Conservation (phyloP, 108 stramenopile genomes). For the Craspedostauros australis region DNA sequence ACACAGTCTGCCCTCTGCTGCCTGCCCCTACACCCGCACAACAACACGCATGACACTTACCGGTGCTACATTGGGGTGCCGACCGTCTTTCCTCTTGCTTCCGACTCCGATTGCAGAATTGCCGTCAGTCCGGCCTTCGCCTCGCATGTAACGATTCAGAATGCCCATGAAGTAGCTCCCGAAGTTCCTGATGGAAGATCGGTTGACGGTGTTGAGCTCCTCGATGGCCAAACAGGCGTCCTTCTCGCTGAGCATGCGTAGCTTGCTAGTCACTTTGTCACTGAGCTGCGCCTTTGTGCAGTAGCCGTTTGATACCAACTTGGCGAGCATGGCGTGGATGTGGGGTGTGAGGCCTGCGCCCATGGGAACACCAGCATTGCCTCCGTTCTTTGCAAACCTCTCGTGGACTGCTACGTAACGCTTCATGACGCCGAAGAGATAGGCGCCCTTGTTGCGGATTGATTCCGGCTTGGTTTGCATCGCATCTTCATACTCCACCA, state of each 20-base stretch:
- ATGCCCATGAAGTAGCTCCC: conserved; percentile 79
- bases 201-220: conserved; percentile 49
- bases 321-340: conserved; percentile 44
- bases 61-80: too few species aligned
- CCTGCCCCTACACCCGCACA: too few species aligned
- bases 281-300: conserved; percentile 68
- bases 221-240: conserved; percentile 80
- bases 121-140: too few species aligned
- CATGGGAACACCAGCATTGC: conserved; percentile 33
- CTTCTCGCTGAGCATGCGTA: conserved; percentile 67
- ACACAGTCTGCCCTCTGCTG: too few species aligned
- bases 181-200: conserved; percentile 65
- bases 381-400: conserved; percentile 15
- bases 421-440: conserved; percentile 75
- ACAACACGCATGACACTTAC: too few species aligned
- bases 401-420: conserved; percentile 57
- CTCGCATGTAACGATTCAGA: conserved; percentile 77
- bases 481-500: conserved; percentile 71
- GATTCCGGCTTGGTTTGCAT: conserved; percentile 47
- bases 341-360: conserved; percentile 47
- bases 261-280: conserved; percentile 61
- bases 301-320: conserved; percentile 49
- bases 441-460: conserved; percentile 70
- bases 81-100: too few species aligned
- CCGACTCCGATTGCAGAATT: too few species aligned